Percentiles rank a stretch among this genome's conserved stretches.
Conservation (phyloP, 805 yeast species). For the Wickerhamiella brachini region DNA sequence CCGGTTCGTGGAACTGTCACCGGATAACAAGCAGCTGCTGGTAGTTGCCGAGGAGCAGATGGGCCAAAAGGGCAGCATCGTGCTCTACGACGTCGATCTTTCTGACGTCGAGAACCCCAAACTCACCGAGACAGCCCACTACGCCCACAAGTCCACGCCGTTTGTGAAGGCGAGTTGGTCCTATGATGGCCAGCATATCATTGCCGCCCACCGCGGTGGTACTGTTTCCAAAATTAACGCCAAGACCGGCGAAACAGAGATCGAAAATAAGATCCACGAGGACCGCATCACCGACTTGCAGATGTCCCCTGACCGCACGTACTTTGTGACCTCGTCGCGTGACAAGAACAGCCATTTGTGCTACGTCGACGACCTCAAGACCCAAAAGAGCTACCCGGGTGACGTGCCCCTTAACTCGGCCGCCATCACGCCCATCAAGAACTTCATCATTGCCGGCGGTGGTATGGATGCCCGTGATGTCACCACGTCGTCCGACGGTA, state of each 20-base stretch:
- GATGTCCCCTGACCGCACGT: conserved; percentile 72
- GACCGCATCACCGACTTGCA: conserved; percentile 73
- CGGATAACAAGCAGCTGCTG: conserved; percentile 52
- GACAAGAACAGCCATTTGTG: conserved; percentile 73
- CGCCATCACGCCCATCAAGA: conserved; percentile 83
- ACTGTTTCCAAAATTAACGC: conserved; percentile 67
- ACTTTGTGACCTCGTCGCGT: conserved; percentile 84
- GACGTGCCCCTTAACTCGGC: conserved; percentile 95
- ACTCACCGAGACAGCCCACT: conserved; percentile 33
- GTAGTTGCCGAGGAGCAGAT: conserved; percentile 83
- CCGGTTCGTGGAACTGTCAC: conserved; percentile 75
- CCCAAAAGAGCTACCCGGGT: conserved; percentile 62
- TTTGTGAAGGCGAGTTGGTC: conserved; percentile 79
- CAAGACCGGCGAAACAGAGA: conserved; percentile 54
- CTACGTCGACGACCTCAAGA: conserved; percentile 60
- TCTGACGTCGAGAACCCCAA: conserved; percentile 34
- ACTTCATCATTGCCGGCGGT: conserved; percentile 89
- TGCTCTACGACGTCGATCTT: conserved; percentile 47
- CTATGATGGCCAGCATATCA: conserved; percentile 53
- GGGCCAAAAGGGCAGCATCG: conserved; percentile 72
- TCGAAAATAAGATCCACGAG: conserved; percentile 55
- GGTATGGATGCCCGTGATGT: conserved; percentile 99
- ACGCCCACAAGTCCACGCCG: conserved; percentile 10
- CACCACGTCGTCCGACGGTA: conserved; percentile 96
- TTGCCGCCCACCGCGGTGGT: conserved; percentile 87